These are phyloP conservation scores for Pistacia vera DNA, from an alignment of 345 rosid genomes.

Conservation along the genomic window DNA sequence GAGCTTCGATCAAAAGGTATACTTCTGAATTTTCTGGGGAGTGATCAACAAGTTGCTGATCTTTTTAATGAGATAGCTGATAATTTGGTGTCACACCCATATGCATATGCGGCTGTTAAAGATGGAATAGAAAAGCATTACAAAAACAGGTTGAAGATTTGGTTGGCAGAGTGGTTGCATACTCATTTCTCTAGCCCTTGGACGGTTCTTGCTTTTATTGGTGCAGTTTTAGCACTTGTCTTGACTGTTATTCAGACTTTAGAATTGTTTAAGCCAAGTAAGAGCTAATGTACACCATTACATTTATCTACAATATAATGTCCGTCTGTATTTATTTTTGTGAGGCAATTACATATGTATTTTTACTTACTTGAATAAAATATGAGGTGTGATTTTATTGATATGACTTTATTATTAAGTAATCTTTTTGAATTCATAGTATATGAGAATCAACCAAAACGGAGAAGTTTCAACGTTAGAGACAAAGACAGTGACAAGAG, in stretches of 20 bases:
- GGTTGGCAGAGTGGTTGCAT: not conserved
- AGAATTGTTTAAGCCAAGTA: not conserved
- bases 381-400: too few species aligned
- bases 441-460: too few species aligned
- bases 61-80: constrained; percentile 5
- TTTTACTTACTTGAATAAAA: too few species aligned
- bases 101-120: not conserved
- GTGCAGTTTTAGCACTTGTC: not conserved
- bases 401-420: too few species aligned
- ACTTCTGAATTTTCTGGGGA: constrained; percentile 3
- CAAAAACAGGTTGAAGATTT: not conserved
- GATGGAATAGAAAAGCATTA: not conserved
- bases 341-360: too few species aligned
- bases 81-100: not conserved
- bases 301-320: too few species aligned
- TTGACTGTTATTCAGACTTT: not conserved
- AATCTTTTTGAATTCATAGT: too few species aligned
- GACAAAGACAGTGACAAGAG: too few species aligned
- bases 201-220: constrained; percentile 6
- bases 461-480: too few species aligned
- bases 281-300: too few species aligned
- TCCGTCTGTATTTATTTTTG: too few species aligned
- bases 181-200: constrained; percentile 4
- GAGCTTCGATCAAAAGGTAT: constrained; percentile 19
- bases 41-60: constrained; percentile 1